Evolutionary conservation across 306 rosid genomes (phyloP).

Genomic region (Aeschynomene evenia): DNA sequence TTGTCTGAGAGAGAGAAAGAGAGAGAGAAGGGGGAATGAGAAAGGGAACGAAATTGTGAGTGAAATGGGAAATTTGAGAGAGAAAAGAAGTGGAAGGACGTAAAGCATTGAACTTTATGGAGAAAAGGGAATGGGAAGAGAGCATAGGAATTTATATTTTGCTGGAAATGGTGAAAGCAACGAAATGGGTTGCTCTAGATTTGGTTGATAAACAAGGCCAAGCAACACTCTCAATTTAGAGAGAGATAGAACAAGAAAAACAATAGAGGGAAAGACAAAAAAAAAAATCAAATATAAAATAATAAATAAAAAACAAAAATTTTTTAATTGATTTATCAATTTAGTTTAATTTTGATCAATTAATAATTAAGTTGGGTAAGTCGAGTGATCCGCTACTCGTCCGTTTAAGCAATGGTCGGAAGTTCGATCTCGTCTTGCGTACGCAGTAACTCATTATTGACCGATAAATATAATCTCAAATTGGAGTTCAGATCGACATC

Average conservation of each 20-base stretch:
- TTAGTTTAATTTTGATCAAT: too few species aligned
- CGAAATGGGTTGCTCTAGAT: constrained; percentile 54
- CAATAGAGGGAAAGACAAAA: not conserved
- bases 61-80: constrained; percentile 33
- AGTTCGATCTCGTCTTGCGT: too few species aligned
- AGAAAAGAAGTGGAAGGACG: too few species aligned
- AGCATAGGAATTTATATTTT: not conserved
- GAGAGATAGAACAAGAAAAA: constrained; percentile 15
- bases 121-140: constrained; percentile 30
- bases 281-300: too few species aligned
- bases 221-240: constrained; percentile 34
- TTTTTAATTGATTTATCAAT: too few species aligned
- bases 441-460: too few species aligned
- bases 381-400: too few species aligned
- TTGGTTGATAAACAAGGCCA: constrained; percentile 49
- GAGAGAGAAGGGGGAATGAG: not conserved
- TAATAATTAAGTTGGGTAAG: too few species aligned
- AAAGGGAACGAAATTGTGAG: not conserved
- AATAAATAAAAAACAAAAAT: too few species aligned
- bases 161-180: constrained; percentile 45
- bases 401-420: too few species aligned
- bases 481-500: too few species aligned
- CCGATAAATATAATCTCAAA: too few species aligned
- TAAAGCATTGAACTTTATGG: constrained; percentile 33
- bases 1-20: not conserved